Evolutionary conservation across 2,329 filamentous ascomycete species (phyloP).

Genomic region (Aspergillus alliaceus): DNA sequence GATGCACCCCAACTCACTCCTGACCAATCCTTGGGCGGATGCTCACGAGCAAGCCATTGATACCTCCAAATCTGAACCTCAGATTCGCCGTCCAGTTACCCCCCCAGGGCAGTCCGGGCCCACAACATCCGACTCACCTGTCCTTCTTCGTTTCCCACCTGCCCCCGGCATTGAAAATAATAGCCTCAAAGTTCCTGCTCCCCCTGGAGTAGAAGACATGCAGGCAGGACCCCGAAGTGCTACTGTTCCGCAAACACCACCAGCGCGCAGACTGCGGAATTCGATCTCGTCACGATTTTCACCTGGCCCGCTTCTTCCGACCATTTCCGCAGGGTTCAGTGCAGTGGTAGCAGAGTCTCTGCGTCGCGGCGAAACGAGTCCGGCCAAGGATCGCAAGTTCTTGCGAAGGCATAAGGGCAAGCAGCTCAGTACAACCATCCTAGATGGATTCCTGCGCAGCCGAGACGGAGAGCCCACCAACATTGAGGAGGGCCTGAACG

Average conservation of each 20-base stretch:
- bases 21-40: slow-evolving; percentile 42
- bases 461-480: slow-evolving; percentile 20
- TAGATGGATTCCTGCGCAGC: slow-evolving; percentile 19
- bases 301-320: slow-evolving; percentile 59
- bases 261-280: slow-evolving; percentile 41
- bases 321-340: slow-evolving; percentile 60
- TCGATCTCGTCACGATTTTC: slow-evolving; percentile 55
- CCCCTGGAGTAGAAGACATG: slow-evolving; percentile 16
- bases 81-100: slow-evolving; percentile 26
- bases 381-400: slow-evolving; percentile 32
- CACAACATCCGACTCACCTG: slow-evolving; percentile 27
- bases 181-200: slow-evolving; percentile 15
- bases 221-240: slow-evolving; percentile 25
- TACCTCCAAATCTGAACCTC: slow-evolving; percentile 24
- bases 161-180: slow-evolving; percentile 36
- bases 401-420: slow-evolving; percentile 27
- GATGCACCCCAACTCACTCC: slow-evolving; percentile 34
- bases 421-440: slow-evolving; percentile 26
- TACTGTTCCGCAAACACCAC: slow-evolving; percentile 37
- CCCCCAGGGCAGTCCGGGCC: slow-evolving; percentile 22
- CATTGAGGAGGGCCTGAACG: slow-evolving; percentile 16
- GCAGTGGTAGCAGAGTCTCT: slow-evolving; percentile 66
- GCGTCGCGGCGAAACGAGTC: slow-evolving; percentile 54
- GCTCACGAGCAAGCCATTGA: slow-evolving; percentile 15
- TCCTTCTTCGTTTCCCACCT: slow-evolving; percentile 41